These are phyloP conservation scores for Fragaria vesca DNA, from an alignment of 306 rosid genomes.

Conservation along the genomic window DNA sequence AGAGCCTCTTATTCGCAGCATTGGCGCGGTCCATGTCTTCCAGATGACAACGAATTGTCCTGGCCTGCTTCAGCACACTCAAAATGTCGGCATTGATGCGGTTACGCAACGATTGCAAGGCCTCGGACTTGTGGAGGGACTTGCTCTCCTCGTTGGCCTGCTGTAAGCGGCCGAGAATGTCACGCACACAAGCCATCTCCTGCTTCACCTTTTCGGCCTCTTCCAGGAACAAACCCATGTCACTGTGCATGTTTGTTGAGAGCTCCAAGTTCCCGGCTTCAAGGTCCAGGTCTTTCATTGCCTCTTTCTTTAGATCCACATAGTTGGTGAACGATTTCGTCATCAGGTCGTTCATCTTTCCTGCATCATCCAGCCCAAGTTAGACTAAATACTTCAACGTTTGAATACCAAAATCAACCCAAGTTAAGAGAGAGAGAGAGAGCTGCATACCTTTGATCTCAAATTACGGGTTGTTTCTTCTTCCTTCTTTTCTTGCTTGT, in stretches of 20 bases:
- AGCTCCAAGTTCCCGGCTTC: conserved; percentile 66
- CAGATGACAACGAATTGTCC: conserved; percentile 46
- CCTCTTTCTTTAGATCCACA: conserved; percentile 75
- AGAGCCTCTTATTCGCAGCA: conserved; percentile 58
- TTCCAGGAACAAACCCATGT: conserved; percentile 61
- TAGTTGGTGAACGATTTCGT: conserved; percentile 84
- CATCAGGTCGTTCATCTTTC: conserved; percentile 78
- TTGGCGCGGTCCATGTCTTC: conserved; percentile 85
- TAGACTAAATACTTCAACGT: background rate
- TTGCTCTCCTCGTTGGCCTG: conserved; percentile 75
- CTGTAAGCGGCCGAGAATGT: conserved; percentile 47
- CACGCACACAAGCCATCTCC: conserved; percentile 51
- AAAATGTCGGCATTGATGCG: conserved; percentile 57
- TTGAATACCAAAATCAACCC: background rate
- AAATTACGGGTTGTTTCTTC: background rate
- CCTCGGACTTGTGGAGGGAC: conserved; percentile 62
- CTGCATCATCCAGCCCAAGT: background rate
- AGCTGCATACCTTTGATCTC: background rate
- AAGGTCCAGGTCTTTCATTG: conserved; percentile 72
- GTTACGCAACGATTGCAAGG: conserved; percentile 46
- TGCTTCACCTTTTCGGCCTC: conserved; percentile 81
- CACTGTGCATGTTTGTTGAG: conserved; percentile 48
- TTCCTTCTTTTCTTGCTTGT: background rate
- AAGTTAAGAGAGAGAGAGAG: background rate
- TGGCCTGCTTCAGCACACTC: conserved; percentile 53